Base-by-base conservation (phyloP, 2,329 filamentous ascomycete species). In the Aureobasidium sp. region DNA sequence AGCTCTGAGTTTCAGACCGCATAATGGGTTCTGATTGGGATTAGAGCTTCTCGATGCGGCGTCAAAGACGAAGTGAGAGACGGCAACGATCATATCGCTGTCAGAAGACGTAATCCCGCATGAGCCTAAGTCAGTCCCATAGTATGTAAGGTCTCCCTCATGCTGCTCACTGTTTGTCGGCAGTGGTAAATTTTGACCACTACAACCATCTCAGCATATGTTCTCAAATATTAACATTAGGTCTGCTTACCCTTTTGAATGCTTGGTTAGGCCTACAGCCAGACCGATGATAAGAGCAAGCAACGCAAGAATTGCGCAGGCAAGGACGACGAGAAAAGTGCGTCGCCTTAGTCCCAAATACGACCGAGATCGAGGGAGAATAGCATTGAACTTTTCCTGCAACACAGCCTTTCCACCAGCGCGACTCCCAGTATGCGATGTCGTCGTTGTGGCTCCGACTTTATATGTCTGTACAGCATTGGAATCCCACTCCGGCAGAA, bases 61-160 rank as follows among this genome's bases (percentile, higher is more conserved):
- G 75, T 94, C 91, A 73, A 88, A 95, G 6, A 92, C 74, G n/a
- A 84, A 73, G 71, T 90, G 87, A 2, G 90, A 91, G 0, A 95
- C 84, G 0, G 93, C 87, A 42, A 87, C 90, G 47, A 95, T 87
- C 65, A 84, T 73, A 65, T 94, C 90, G 10, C 75, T 77, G 10
- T 83, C 80, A 1, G 74, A 77, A 62, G 86, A 88, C 1, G 78
- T 82, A 38, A 85, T 77, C 7, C 92, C 93, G 74, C 93, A 95
- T 0, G 92, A 89, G 16, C 93, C 92, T 5, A 93, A 82, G 0
- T 77, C 87, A 0, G 91, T 87, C 23, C 81, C 79, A 76, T 92
- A 95, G 79, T 90, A 95, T 1, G 91, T 93, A 59, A 93, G 76
- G 58, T 93, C 90, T 61, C 90, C 91, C 5, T 80, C 84, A 71